Evolutionary conservation across 2,329 filamentous ascomycete genomes (phyloP), one percentile per base, ranked within the genome.

Genomic region (Escovopsis sp.): DNA sequence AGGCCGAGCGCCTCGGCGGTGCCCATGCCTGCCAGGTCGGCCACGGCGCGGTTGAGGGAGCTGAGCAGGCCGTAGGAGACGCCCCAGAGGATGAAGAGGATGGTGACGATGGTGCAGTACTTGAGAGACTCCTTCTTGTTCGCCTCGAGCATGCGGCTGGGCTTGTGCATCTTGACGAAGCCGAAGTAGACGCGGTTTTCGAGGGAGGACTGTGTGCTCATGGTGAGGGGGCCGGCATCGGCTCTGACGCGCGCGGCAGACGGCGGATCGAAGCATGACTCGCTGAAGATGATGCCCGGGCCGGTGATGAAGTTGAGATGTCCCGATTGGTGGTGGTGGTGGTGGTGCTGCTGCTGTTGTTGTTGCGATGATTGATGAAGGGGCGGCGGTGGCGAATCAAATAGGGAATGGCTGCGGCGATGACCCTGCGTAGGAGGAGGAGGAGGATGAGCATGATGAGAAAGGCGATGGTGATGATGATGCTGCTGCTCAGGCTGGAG

Each of bases 1-100:
- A 85, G 65, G 2, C 76, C 76, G 3, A 84, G 59, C 0, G 70
- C 76, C 52, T 85, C 67, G 6, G 70, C 66, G 0, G 63, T 54
- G 1, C 63, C 69, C 65, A 80, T 77, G 16, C 68, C 48, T 12
- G 76, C 68, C 5, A 84, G 68, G 11, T 56, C 50, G 26, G 78
- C 72, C 35, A 85, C 76, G 17, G 74, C 73, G 15, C 67, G 68
- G 51, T 93, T 93, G 19, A 94, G 68, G 0, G 78, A 79, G 48
- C 90, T 85, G 5, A 94, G 63, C 2, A 94, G 67, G 1, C 87
- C 87, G 46, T 94, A 94, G 0, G 85, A 86, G 39, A 94, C 79
- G 0, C 87, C 87, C 86, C 85, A 93, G 3, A 94, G 62, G 43
- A 93, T 76, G 57, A 94, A 93, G 0, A 94, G 62, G 6, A 87